These are phyloP conservation scores for Trichoderma virens DNA, from an alignment of 495 filamentous ascomycete species.

Conservation along the genomic window DNA sequence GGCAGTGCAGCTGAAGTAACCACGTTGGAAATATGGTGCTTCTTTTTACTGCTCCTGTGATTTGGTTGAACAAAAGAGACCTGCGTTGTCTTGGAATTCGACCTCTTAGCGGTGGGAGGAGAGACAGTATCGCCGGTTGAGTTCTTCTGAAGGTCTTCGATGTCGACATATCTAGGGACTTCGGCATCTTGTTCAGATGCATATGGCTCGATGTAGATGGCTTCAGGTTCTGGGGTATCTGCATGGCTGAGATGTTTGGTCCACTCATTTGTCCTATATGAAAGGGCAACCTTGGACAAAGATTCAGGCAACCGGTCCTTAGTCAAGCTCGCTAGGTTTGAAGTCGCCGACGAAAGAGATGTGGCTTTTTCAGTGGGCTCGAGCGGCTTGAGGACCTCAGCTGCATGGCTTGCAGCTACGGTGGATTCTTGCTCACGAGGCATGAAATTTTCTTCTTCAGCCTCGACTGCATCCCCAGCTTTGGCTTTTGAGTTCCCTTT, in stretches of 20 bases:
- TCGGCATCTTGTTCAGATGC: slow-evolving; percentile 34
- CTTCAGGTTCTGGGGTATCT: slow-evolving; percentile 66
- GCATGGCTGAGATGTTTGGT: slow-evolving; percentile 79
- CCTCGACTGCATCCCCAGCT: neutral
- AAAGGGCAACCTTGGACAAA: slow-evolving; percentile 65
- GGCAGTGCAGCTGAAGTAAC: neutral
- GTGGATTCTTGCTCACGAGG: neutral
- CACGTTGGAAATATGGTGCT: neutral
- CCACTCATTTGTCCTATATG: slow-evolving; percentile 94
- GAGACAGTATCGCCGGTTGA: slow-evolving; percentile 39
- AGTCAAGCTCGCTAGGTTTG: slow-evolving; percentile 34
- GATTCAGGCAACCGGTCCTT: slow-evolving; percentile 44
- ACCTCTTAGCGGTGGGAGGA: slow-evolving; percentile 27
- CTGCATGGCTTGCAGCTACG: neutral
- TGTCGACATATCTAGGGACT: slow-evolving; percentile 50
- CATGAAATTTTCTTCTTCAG: neutral
- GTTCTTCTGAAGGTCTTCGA: slow-evolving; percentile 64
- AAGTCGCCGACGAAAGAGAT: slow-evolving; percentile 30
- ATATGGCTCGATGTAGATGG: slow-evolving; percentile 39
- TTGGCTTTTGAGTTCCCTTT: neutral
- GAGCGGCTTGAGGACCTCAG: slow-evolving; percentile 11
- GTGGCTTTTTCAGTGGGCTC: slow-evolving; percentile 15
- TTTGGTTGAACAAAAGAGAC: neutral
- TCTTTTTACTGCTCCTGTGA: neutral
- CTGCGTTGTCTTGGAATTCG: slow-evolving; percentile 26